Evolutionary conservation across 768 basidiomycete genomes (phyloP), one percentile per base, ranked within the genome.

Genomic region (Boletellus sp.): DNA sequence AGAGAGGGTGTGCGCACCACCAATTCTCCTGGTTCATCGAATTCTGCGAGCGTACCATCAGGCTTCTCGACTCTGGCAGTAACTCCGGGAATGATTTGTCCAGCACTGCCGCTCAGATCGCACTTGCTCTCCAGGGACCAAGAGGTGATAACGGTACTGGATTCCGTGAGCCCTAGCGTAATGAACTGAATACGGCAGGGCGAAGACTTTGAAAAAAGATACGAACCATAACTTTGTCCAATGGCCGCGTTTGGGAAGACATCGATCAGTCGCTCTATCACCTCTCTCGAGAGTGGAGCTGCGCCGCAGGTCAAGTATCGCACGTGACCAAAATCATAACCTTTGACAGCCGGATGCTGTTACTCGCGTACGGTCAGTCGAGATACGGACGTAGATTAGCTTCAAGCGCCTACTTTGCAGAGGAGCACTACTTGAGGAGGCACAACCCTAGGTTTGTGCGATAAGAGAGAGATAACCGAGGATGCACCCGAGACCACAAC

Each of bases 11-110:
- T 77, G 26, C 68, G 77, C 6, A 85, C 74, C 2, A 85, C 66
- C 4, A 87, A 65, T 59, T 87, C 83, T 1, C 85, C 85, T 23
- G 74, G 72, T 60, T 86, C 83, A 28, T 78, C 79, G 52, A 80
- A 78, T 6, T 62, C 65, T 12, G 78, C 83, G 38, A 78, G 67
- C 5, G 73, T 70, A 3, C 84, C 82, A 60, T 86, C 83, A 22
- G 73, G 55, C 61, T 76, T 81, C 50, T 84, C 68, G 4, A 87
- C 77, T 42, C 77, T 76, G 2, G 78, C 82, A 20, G 63, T 65
- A 22, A 79, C 67, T 15, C 85, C 85, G 2, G 83, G 80, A 16
- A 85, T 50, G 19, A 88, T 59, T 53, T 72, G 74, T 7, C 85
- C 85, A 0, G 77, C 77, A 55, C 78, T 75, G 12, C 84, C 84